Evolutionary conservation across 176 grass and related monocot genomes (phyloP).

Genomic region (Bonia amplexicaulis): DNA sequence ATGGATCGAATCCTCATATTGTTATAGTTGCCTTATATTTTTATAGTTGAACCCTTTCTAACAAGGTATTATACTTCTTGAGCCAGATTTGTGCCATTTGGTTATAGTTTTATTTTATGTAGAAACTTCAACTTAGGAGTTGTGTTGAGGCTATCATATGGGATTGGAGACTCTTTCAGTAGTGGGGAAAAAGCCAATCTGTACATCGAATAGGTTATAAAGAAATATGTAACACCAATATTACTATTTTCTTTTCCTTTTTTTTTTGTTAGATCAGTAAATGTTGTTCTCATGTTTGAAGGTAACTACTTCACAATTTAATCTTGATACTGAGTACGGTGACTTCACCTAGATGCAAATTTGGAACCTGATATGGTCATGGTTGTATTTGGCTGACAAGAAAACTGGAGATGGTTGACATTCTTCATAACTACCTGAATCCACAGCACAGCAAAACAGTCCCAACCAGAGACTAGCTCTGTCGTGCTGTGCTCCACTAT

Average conservation of each 20-base stretch:
- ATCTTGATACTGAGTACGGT: neutral
- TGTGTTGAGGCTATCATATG: neutral
- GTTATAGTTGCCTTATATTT: neutral
- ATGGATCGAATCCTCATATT: neutral
- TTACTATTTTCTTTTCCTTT: neutral
- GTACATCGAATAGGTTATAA: neutral
- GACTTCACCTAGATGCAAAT: neutral
- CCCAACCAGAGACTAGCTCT: neutral
- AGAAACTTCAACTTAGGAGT: neutral
- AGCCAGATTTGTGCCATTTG: neutral
- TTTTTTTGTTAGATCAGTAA: neutral
- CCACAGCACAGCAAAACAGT: neutral
- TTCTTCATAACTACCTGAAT: neutral
- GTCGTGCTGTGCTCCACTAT: neutral
- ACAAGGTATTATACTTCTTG: neutral
- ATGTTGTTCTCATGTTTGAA: neutral
- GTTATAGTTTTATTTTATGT: neutral
- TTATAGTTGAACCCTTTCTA: neutral
- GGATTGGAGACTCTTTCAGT: neutral
- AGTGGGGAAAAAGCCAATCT: neutral
- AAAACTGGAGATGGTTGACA: neutral
- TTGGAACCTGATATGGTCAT: neutral
- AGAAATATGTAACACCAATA: neutral
- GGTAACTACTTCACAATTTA: neutral
- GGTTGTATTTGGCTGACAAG: neutral